Evolutionary conservation across 2,329 filamentous ascomycete species (phyloP).

Genomic region (Fusarium penzigii): DNA sequence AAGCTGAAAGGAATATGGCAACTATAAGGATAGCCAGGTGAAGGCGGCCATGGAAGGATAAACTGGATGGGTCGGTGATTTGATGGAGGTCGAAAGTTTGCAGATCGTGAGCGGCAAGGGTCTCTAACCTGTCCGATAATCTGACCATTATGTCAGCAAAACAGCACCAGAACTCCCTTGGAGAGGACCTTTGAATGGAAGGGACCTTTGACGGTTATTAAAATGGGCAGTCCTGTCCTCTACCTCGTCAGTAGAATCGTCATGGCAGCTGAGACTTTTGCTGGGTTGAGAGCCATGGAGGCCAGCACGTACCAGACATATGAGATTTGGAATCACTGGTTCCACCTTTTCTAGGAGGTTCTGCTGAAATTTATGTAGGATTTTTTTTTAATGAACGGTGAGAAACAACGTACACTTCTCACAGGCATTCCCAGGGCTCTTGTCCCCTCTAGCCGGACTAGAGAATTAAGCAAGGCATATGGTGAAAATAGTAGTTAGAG

Average conservation of each 20-base stretch:
- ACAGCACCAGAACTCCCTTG: not conserved
- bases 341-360: constrained; percentile 5
- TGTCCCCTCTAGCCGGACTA: too few species aligned
- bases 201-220: constrained; percentile 4
- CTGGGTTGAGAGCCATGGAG: constrained; percentile 9
- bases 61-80: not conserved
- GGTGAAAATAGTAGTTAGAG: too few species aligned
- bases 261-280: constrained; percentile 13
- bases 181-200: constrained; percentile 2
- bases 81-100: not conserved
- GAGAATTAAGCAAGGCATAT: too few species aligned
- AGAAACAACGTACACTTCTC: too few species aligned
- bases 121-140: not conserved
- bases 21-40: not conserved
- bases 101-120: too few species aligned
- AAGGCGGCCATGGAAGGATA: too few species aligned
- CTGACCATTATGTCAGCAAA: not conserved
- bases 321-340: constrained; percentile 7
- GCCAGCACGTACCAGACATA: constrained; percentile 6
- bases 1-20: not conserved
- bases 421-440: too few species aligned
- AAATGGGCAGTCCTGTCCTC: constrained; percentile 8
- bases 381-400: too few species aligned
- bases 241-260: constrained; percentile 12
- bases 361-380: too few species aligned